Percentiles rank a stretch among this genome's conserved stretches.
Evolutionary conservation across 2,329 filamentous ascomycete species (phyloP).

Genomic region (Tolypocladium guangdongense): DNA sequence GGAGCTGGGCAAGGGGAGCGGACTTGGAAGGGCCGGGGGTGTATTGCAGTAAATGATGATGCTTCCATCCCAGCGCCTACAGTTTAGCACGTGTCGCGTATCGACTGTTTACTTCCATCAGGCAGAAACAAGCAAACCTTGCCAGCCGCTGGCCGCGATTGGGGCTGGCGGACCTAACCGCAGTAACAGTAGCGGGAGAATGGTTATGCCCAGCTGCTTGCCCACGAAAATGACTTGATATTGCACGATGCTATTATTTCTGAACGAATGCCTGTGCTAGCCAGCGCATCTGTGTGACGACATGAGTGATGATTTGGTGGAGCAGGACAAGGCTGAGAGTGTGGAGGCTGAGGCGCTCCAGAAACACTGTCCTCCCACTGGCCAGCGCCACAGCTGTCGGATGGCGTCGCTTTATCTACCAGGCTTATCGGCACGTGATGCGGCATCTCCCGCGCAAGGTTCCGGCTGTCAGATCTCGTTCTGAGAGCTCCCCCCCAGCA

Average conservation of each 20-base stretch:
- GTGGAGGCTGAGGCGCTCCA: not conserved
- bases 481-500: slow-evolving; percentile 16
- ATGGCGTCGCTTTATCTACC: not conserved
- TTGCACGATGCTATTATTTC: too few species aligned
- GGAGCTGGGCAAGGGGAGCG: not conserved
- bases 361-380: not conserved
- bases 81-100: too few species aligned
- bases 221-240: too few species aligned
- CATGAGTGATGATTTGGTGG: not conserved
- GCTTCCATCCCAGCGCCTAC: not conserved
- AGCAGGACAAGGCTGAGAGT: not conserved
- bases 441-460: slow-evolving; percentile 16
- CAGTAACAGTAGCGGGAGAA: too few species aligned
- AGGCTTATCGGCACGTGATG: slow-evolving; percentile 24
- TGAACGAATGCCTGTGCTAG: too few species aligned
- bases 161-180: too few species aligned
- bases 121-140: too few species aligned
- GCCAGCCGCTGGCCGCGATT: too few species aligned
- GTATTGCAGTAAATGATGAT: not conserved
- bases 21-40: not conserved
- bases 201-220: too few species aligned
- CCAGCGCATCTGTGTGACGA: too few species aligned
- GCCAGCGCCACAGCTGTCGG: slow-evolving; percentile 1
- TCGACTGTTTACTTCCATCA: too few species aligned
- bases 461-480: slow-evolving; percentile 19